Base-by-base conservation (phyloP, 148 eudicot species). In the Chenopodium berlandieri region DNA sequence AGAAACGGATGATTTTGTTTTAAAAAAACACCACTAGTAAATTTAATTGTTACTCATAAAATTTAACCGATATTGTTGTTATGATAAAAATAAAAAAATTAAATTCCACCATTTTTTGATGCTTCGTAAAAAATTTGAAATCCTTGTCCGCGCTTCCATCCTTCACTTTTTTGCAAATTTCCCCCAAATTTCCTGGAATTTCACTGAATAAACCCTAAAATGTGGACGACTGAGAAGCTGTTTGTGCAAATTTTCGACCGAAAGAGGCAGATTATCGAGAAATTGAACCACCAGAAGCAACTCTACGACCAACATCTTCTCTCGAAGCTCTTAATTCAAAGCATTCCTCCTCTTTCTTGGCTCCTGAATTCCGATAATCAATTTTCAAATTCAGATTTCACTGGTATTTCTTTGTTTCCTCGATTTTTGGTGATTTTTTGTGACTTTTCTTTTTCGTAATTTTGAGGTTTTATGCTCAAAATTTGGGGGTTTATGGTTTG, bases 151-250 rank as follows among this genome's bases (percentile, higher is more conserved):
- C 44, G 44, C 44, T 37, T 37, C 44, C 7, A 37, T 37, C 44
- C 44, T 37, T 37, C 44, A 37, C 44, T 37, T 37, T 37, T 23
- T 23, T 23, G 25, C 25, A 79, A 17, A 25, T 62, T 77, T 65
- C 80, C n/a, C 44, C 47, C 9, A 34, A 72, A 44, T n/a, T 72
- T 23, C 17, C 58, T 71, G 76, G 62, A 65, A 44, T 64, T 68
- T 72, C 32, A 4, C 10, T 77, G 77, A 37, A 48, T 44, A 1
- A 23, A 48, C n/a, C 23, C 52, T 12, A 72, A 71, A 75, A 91
- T 86, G 97, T 58, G 85, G 87, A 88, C 92, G 46, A 82, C 86
- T 34, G 99, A 95, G 91, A 92, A 89, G 89, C 90, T 92, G 40
- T 86, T 95, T 47, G 86, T 85, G 37, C 90, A 90, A 80, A 88